Base-by-base conservation (phyloP, 2,329 filamentous ascomycete species). In the Polytolypa hystricis region DNA sequence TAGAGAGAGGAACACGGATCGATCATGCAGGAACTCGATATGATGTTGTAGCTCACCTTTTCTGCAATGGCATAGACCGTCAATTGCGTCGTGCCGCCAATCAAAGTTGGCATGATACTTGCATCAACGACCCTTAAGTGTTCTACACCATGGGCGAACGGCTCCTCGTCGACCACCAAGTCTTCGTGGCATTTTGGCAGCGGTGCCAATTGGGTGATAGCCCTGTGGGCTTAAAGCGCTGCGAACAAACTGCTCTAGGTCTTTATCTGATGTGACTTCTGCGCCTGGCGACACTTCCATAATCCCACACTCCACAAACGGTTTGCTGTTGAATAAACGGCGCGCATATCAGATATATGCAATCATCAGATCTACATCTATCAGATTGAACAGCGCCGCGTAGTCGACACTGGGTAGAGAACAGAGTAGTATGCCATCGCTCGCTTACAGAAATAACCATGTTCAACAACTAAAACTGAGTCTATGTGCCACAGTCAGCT, bases 351-450 rank as follows among this genome's bases (percentile, higher is more conserved):
- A 19, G 37, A 48, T 38, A 5, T 40, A 42, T 10, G 30, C 27
- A 14, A 45, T 30, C 29, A 57, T 50, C 1, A 61, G 41, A 11
- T 52, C 52, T 11, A 59, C 33, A 35, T 65, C 62, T n/a, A 56
- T 46, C 1, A 61, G 62, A 36, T 65, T 57, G 10, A 53, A 54
- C 7, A 52, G 51, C 8, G 54, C 57, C 36, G 55, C 54, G 44
- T 59, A 60, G 46, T 67, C 61, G 21, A 65, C 52, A 4, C 55
- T 35, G 0, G 62, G 62, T 16, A n/a, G n/a, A n/a, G n/a, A n/a
- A n/a, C n/a, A n/a, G n/a, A n/a, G n/a, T n/a, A n/a, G n/a, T n/a
- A n/a, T n/a, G n/a, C n/a, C n/a, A n/a, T n/a, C n/a, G n/a, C n/a
- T n/a, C n/a, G n/a, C n/a, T n/a, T n/a, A n/a, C n/a, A n/a, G n/a